phyloP scores from a whole-genome alignment of 768 basidiomycete species.

The Podaxis sp. region DNA sequence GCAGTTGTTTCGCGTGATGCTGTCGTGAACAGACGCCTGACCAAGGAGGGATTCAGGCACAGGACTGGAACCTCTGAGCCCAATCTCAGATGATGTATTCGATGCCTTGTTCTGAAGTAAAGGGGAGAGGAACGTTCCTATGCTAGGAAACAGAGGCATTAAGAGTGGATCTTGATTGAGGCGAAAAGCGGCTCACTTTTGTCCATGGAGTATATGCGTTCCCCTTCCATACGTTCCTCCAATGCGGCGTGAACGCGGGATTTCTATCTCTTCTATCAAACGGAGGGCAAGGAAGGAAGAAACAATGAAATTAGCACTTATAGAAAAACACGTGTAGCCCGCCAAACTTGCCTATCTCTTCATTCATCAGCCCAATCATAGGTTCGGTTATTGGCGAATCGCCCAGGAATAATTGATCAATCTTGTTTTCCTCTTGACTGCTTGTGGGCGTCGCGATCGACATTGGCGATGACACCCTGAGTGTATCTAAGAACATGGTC shows the following conservation, averaged over 20 bases:
- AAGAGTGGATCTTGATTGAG: not conserved
- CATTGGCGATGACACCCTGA: constrained; percentile 7
- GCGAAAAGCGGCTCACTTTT: constrained; percentile 19
- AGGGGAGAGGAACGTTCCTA: constrained; percentile 34
- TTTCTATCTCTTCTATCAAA: constrained; percentile 41
- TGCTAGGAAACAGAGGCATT: constrained; percentile 19
- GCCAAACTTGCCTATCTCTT: constrained; percentile 43
- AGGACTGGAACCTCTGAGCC: not conserved
- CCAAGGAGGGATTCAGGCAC: constrained; percentile 10
- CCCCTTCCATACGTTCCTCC: constrained; percentile 29
- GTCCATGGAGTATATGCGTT: constrained; percentile 24
- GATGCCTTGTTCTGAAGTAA: constrained; percentile 17
- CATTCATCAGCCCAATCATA: constrained; percentile 31
- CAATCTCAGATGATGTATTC: not conserved
- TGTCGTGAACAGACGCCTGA: constrained; percentile 6
- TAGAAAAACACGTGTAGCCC: not conserved
- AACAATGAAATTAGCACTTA: not conserved
- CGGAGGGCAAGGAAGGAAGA: not conserved
- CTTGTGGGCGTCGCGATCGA: constrained; percentile 21
- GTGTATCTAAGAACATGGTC: not conserved
- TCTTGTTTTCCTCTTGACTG: constrained; percentile 39
- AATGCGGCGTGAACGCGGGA: constrained; percentile 48
- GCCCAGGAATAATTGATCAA: constrained; percentile 48
- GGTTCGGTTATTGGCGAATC: constrained; percentile 47
- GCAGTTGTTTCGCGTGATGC: not conserved